These are phyloP conservation scores for Musa balbisiana DNA, from an alignment of 202 grass and related monocot genomes.

Conservation along the genomic window DNA sequence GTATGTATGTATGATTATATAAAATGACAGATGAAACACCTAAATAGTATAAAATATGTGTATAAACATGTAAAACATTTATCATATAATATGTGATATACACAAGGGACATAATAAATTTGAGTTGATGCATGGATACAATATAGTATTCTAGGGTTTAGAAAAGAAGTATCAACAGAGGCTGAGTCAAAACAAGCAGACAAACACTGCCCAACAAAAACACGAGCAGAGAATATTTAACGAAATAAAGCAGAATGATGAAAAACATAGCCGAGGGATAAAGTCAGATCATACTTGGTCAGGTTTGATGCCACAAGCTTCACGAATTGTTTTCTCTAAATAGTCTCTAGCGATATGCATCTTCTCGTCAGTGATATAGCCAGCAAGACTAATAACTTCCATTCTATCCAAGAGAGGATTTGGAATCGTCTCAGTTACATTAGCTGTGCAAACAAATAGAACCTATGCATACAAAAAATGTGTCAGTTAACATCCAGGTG, in stretches of 20 bases:
- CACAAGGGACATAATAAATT: no score
- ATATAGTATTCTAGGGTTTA: no score
- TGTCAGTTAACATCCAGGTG: background rate
- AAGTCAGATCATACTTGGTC: constrained; percentile 50
- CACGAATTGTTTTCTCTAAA: constrained; percentile 75
- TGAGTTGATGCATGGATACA: no score
- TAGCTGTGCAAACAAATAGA: constrained; percentile 98
- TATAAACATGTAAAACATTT: no score
- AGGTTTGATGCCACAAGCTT: constrained; percentile 87
- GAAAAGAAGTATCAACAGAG: background rate
- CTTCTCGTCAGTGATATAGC: constrained; percentile 99
- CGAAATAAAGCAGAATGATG: background rate
- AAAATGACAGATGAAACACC: no score
- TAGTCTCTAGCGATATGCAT: constrained; percentile 98
- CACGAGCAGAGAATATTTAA: background rate
- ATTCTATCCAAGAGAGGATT: constrained; percentile 97
- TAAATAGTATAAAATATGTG: no score
- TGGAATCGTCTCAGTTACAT: constrained; percentile 92
- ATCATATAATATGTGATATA: no score
- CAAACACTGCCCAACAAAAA: background rate
- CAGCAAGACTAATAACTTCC: constrained; percentile 93
- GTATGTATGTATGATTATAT: no score
- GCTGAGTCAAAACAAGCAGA: background rate
- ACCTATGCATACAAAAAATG: constrained; percentile 34
- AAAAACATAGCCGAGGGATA: background rate